Evolutionary conservation across 768 basidiomycete species (phyloP).

Genomic region (Udeniomyces megalosporus): DNA sequence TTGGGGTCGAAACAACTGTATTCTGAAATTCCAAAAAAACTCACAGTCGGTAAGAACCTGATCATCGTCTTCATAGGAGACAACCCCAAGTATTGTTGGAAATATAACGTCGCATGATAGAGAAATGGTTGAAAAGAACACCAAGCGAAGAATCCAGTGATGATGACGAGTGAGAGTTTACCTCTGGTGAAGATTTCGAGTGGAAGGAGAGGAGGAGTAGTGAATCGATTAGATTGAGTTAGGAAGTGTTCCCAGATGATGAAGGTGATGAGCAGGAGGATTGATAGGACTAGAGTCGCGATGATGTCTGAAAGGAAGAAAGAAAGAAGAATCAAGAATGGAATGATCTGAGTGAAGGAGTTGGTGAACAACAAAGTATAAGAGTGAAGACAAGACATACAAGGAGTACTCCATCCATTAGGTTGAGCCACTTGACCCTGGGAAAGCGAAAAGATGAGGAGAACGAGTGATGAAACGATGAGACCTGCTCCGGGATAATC

Average conservation of each 20-base stretch:
- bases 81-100: constrained; percentile 12
- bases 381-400: constrained; percentile 28
- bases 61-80: constrained; percentile 13
- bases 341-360: neutral
- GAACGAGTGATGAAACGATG: constrained; percentile 47
- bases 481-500: constrained; percentile 65
- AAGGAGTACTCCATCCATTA: constrained; percentile 44
- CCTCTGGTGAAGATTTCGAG: constrained; percentile 26
- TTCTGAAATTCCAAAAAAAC: neutral
- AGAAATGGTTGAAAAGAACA: constrained; percentile 22
- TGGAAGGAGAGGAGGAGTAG: constrained; percentile 24
- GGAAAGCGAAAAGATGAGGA: constrained; percentile 58
- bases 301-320: constrained; percentile 44
- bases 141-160: constrained; percentile 23
- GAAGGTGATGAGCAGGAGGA: constrained; percentile 43
- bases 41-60: constrained; percentile 20
- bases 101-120: constrained; percentile 20
- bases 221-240: constrained; percentile 29
- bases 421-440: constrained; percentile 48
- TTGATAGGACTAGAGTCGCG: constrained; percentile 45
- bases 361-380: neutral
- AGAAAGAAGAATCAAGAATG: neutral
- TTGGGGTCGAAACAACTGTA: neutral
- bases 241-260: constrained; percentile 50
- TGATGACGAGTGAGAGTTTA: constrained; percentile 21